These are phyloP conservation scores for Houttuynia cordata DNA, from an alignment of 164 flowering plant species.

Conservation along the genomic window DNA sequence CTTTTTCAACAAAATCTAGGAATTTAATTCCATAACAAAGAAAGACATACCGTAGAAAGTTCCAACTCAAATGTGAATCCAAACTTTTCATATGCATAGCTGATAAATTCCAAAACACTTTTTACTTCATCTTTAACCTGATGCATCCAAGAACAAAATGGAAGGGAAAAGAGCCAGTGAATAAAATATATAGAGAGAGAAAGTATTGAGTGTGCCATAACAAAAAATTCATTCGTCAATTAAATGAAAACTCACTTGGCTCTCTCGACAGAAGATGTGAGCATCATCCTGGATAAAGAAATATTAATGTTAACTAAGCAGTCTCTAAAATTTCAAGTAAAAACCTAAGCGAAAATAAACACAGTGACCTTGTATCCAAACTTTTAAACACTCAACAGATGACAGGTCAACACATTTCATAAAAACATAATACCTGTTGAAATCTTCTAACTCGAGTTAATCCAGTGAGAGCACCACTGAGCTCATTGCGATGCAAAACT, in stretches of 20 bases:
- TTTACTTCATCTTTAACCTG: slow-evolving; percentile 94
- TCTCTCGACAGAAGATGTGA: slow-evolving; percentile 91
- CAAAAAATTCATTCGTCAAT: no score
- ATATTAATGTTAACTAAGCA: background rate
- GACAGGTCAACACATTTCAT: background rate
- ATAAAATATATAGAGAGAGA: background rate
- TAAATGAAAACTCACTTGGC: slow-evolving; percentile 43
- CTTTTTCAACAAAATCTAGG: no score
- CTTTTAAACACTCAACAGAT: no score
- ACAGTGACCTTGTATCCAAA: no score
- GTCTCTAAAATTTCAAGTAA: background rate
- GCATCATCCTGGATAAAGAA: slow-evolving; percentile 85
- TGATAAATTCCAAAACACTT: slow-evolving; percentile 72
- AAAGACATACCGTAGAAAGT: slow-evolving; percentile 67
- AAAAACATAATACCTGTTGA: slow-evolving; percentile 59
- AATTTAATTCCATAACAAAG: no score
- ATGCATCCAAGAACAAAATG: background rate
- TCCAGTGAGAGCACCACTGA: slow-evolving; percentile 97
- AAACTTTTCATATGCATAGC: slow-evolving; percentile 52
- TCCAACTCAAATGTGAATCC: slow-evolving; percentile 95
- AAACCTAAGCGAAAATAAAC: no score
- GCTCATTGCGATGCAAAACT: slow-evolving; percentile 94
- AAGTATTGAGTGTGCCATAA: background rate
- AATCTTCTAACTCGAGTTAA: slow-evolving; percentile 96
- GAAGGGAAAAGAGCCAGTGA: background rate